Conservation (phyloP, 225 moss, liverwort and hornwort genomes). For the Sphagnum contortum region DNA sequence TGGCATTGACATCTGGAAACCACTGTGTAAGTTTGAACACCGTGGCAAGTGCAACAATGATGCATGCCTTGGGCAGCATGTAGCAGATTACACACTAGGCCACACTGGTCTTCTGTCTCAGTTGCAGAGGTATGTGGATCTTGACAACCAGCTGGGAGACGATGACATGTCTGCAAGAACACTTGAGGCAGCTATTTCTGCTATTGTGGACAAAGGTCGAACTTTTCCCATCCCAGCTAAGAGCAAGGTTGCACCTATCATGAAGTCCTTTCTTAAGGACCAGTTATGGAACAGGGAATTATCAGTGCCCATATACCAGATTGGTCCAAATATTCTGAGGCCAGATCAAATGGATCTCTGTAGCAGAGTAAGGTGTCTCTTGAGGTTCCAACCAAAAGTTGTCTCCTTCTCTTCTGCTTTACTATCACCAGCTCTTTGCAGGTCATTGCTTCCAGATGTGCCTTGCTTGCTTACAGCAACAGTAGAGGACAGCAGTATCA, state of each 20-base stretch:
- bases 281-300: conserved; percentile 17
- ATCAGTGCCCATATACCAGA: conserved; percentile 41
- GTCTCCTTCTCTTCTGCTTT: conserved; percentile 38
- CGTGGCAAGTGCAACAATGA: conserved; percentile 70
- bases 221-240: not conserved
- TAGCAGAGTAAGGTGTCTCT: conserved; percentile 24
- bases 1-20: conserved; percentile 46
- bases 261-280: no score
- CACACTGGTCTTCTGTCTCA: conserved; percentile 23
- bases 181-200: conserved; percentile 9
- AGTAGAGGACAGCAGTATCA: conserved; percentile 13
- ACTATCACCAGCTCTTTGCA: conserved; percentile 51
- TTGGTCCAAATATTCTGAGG: conserved; percentile 39
- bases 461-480: conserved; percentile 49
- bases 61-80: conserved; percentile 71
- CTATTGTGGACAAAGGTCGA: conserved; percentile 12
- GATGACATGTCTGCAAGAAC: conserved; percentile 14
- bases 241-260: no score
- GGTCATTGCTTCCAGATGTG: conserved; percentile 45
- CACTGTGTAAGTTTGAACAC: conserved; percentile 77
- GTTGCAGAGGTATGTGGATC: conserved; percentile 19
- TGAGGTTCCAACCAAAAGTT: conserved; percentile 23
- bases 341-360: conserved; percentile 26
- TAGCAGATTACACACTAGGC: conserved; percentile 48
- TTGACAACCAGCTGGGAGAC: conserved; percentile 15